Base-by-base conservation (phyloP, 1,284 basidiomycete genomes). In the Sanghuangporus baumii region DNA sequence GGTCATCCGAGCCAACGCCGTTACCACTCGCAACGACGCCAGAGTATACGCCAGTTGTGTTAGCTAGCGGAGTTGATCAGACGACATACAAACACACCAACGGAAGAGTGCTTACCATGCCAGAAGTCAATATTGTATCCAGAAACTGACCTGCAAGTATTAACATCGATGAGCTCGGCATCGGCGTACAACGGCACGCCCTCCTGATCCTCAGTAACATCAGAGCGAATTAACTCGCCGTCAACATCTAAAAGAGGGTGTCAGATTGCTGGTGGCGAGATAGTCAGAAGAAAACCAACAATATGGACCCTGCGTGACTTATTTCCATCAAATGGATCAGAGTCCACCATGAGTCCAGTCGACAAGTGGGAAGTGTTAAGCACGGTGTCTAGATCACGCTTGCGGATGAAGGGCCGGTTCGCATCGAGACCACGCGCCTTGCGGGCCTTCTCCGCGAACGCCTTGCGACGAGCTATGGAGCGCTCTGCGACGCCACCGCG, bases 81-180 rank as follows among this genome's bases (percentile, higher is more conserved):
- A 34, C 14, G 4, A 16, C 37, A 23, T 46, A 2, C 9, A 52
- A 31, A 31, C 26, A 3, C n/a, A 36, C 7, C 5, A 7, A 23
- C 31, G 1, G 47, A 48, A 6, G 16, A 51, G 11, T 11, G 2
- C 48, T 37, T 38, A 60, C 48, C 59, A 38, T 52, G 59, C 59
- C 59, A 54, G 14, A 52, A 60, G 23, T 52, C 59, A 6, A 60
- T 38, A 52, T 60, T 52, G 16, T 36, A 16, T 6, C 34, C 59
- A 38, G 48, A 40, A 43, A 70, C 62, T 23, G 67, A 67, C 65
- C 79, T 71, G 70, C 81, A 82, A 1, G 79, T 82, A 60, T 76
- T 73, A 46, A 81, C 76, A 66, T 83, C 80, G 66, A 83, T 79
- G 52, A 81, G 71, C 47, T 79, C 79, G 46, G 80, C 74, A 65